Evolutionary conservation across 1,284 basidiomycete species (phyloP), one percentile per base, ranked within the genome.

Genomic region (Trichosporon coremiiforme): DNA sequence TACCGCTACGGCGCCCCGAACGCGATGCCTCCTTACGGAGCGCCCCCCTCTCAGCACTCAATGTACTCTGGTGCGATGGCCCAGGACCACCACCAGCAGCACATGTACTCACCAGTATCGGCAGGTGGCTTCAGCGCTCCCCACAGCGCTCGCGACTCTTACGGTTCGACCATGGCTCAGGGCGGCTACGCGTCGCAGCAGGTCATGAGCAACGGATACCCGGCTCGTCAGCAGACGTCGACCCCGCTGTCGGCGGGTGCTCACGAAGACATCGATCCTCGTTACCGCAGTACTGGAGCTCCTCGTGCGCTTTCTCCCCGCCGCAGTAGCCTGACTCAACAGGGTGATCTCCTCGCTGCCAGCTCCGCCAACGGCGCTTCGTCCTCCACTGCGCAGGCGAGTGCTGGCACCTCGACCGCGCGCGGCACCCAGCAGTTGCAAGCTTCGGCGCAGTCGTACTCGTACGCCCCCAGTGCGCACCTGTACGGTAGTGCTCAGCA

Each of bases 101-200:
- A 79, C 74, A 77, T 79, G 75, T 79, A 79, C 74, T 77, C 74
- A 36, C 78, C 78, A 2, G 74, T 80, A 71, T 76, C 76, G 64
- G 75, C 73, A 29, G 66, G 65, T 15, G 70, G 72, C 41, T 80
- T 79, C 65, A 60, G 57, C 57, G 73, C 72, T 4, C 70, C 71
- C 1, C 79, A 81, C 71, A 78, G 78, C n/a, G 57, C 57, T n/a
- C 73, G 81, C 2, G 80, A 82, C 71, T 74, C 74, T 5, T 77
- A 77, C 15, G 81, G 80, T 70, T 66, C 64, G 62, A 75, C 77
- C 33, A 74, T 79, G 33, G 76, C 76, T 12, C 76, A 77, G 0
- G 75, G 77, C 15, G 75, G 75, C 17, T 76, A 78, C 60, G 75
- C 74, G 7, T 68, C 72, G 57, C 78, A 77, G 64, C 75, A 75